Base-by-base conservation (phyloP, 2,329 filamentous ascomycete species). In the Colletotrichum sp. region DNA sequence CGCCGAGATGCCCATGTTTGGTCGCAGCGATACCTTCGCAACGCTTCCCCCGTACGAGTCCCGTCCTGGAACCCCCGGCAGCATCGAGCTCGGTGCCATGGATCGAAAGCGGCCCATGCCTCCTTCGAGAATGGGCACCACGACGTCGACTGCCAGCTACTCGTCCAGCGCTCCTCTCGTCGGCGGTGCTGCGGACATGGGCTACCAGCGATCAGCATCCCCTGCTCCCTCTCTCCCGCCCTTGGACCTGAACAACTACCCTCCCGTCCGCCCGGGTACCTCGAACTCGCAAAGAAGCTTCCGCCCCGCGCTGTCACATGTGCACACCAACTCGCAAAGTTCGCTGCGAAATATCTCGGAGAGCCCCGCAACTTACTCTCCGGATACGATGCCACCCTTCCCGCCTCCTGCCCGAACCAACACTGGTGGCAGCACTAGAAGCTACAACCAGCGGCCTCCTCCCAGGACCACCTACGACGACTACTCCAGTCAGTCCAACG, bases 1-100 rank as follows among this genome's bases (percentile, higher is more conserved):
- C 75, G 89, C 90, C 66, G 84, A 84, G 65, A 92, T 92, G 90
- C 92, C 92, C n/a, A 86, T 86, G 79, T 80, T 93, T 18, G 88
- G 87, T 71, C 89, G 92, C 76, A 90, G 88, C 76, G 91, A 93
- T 39, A 94, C 92, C 3, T 89, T 89, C 80, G 81, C 88, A 1
- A 93, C 93, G 0, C 84, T 95, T 8, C 92, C 93, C 1, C 82
- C 88, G 5, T 95, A 95, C 81, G 87, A 87, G 4, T 93, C 93
- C 10, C 89, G 89, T 69, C 90, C 91, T 22, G 88, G 85, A 69
- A 92, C 91, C 2, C 89, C 90, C 5, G 86, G 85, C 22, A 85
- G 82, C 79, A 87, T 88, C 71, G 91, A 91, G 83, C 88, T 91
- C 77, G 89, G 84, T 77, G 85, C 86, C 57, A 85, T 90, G 77